Conservation (phyloP, 2,329 filamentous ascomycete species). For the Cladophialophora bantiana region DNA sequence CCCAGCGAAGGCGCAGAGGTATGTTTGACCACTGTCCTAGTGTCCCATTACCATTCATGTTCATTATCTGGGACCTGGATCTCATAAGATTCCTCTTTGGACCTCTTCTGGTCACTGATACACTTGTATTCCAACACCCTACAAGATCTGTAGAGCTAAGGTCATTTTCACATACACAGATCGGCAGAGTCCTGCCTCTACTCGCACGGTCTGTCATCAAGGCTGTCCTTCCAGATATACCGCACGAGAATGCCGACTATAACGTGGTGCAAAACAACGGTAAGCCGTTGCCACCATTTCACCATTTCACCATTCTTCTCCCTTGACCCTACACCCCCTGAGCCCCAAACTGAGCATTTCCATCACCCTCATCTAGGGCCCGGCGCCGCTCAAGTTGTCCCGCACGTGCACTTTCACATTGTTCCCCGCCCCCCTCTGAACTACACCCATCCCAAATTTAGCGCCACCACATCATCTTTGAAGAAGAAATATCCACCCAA, state of each 20-base stretch:
- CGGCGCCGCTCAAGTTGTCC: constrained; percentile 88
- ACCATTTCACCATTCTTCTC: neutral
- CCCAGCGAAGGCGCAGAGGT: constrained; percentile 70
- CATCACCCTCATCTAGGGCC: constrained; percentile 54
- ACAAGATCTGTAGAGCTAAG: neutral
- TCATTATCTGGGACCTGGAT: constrained; percentile 40
- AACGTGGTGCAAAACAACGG: constrained; percentile 97
- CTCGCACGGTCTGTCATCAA: constrained; percentile 74
- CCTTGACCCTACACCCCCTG: neutral
- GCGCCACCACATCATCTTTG: constrained; percentile 40
- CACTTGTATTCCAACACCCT: neutral
- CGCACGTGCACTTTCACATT: constrained; percentile 93
- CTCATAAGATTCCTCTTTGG: constrained; percentile 12
- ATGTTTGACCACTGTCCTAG: constrained; percentile 51
- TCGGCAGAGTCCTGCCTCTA: constrained; percentile 56
- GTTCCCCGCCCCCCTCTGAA: constrained; percentile 74
- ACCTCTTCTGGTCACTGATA: neutral
- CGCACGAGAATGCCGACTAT: constrained; percentile 69
- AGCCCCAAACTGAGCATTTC: neutral
- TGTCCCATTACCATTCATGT: neutral
- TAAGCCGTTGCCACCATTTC: constrained; percentile 9
- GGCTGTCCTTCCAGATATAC: constrained; percentile 64
- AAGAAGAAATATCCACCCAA: constrained; percentile 31
- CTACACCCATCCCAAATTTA: constrained; percentile 29
- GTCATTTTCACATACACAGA: constrained; percentile 39